Evolutionary conservation across 345 rosid genomes (phyloP).

Genomic region (Schrenkiella parvula): DNA sequence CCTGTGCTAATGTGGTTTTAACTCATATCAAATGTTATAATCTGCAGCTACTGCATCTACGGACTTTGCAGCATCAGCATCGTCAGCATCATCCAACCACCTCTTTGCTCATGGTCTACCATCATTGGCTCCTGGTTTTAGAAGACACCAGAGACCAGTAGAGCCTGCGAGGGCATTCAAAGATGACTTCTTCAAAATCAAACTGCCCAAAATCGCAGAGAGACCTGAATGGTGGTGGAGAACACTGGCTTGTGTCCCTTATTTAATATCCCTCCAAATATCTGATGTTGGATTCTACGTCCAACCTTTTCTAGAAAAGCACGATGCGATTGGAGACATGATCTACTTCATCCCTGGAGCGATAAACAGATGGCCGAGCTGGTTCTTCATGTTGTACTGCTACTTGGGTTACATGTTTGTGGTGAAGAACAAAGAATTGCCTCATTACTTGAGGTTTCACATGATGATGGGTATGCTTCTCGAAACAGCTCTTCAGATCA

Average conservation of each 20-base stretch:
- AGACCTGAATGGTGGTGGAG: conserved; percentile 92
- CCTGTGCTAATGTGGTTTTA: neutral
- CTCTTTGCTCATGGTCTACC: conserved; percentile 25
- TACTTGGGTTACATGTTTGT: conserved; percentile 49
- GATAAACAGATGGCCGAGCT: conserved; percentile 55
- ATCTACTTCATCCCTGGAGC: conserved; percentile 73
- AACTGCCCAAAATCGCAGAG: conserved; percentile 40
- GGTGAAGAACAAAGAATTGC: conserved; percentile 63
- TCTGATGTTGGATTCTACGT: conserved; percentile 64
- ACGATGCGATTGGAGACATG: conserved; percentile 47
- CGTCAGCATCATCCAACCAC: neutral
- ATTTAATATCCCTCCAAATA: conserved; percentile 68
- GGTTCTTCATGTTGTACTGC: conserved; percentile 72
- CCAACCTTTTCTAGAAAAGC: conserved; percentile 59
- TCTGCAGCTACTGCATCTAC: conserved; percentile 1
- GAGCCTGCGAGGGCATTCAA: conserved; percentile 32
- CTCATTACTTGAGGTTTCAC: conserved; percentile 85
- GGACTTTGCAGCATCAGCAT: conserved; percentile 3
- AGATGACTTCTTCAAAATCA: conserved; percentile 43
- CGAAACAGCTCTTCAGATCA: conserved; percentile 61
- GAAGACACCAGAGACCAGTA: neutral
- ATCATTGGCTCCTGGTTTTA: conserved; percentile 11
- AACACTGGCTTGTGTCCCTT: conserved; percentile 67
- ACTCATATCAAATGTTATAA: neutral
- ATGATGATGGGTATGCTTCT: conserved; percentile 86